A percentile compares a stretch with the other conserved stretches of the same genome.
Conservation (phyloP, 805 yeast genomes). For the Candida berthetii region DNA sequence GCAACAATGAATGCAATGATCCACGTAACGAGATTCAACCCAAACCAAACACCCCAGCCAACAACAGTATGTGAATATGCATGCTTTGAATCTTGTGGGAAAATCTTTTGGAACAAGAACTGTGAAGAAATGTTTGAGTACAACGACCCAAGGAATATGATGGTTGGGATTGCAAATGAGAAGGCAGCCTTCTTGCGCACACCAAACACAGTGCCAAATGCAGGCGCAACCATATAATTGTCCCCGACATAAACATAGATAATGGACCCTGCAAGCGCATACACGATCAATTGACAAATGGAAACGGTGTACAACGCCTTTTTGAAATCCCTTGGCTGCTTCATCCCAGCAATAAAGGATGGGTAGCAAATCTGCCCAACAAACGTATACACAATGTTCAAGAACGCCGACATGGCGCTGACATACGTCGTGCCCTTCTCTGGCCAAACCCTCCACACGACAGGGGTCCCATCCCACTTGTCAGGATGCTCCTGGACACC, state of each 20-base stretch:
- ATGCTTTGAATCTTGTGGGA: slow-evolving; percentile 35
- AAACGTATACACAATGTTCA: slow-evolving; percentile 56
- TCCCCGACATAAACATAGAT: slow-evolving; percentile 54
- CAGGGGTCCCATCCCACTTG: slow-evolving; percentile 31
- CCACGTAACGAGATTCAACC: slow-evolving; percentile 39
- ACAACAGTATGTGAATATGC: slow-evolving; percentile 37
- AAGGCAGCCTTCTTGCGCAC: slow-evolving; percentile 47
- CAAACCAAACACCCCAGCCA: slow-evolving; percentile 51
- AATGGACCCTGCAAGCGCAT: slow-evolving; percentile 50
- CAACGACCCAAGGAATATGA: slow-evolving; percentile 47
- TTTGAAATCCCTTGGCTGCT: slow-evolving; percentile 47
- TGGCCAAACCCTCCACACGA: slow-evolving; percentile 43
- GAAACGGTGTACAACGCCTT: slow-evolving; percentile 51
- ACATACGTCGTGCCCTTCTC: slow-evolving; percentile 46
- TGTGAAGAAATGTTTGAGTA: slow-evolving; percentile 50
- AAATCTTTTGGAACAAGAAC: slow-evolving; percentile 42
- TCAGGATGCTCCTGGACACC: slow-evolving; percentile 46
- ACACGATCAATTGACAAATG: slow-evolving; percentile 39
- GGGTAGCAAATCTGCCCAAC: slow-evolving; percentile 63
- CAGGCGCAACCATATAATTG: slow-evolving; percentile 50
- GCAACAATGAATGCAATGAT: slow-evolving; percentile 50
- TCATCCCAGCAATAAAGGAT: slow-evolving; percentile 56
- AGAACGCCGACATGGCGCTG: slow-evolving; percentile 45
- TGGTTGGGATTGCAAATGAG: slow-evolving; percentile 56
- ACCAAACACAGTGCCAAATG: slow-evolving; percentile 44